These are phyloP conservation scores for Zoysia japonica DNA, from an alignment of 176 grass and related monocot genomes.

Conservation along the genomic window DNA sequence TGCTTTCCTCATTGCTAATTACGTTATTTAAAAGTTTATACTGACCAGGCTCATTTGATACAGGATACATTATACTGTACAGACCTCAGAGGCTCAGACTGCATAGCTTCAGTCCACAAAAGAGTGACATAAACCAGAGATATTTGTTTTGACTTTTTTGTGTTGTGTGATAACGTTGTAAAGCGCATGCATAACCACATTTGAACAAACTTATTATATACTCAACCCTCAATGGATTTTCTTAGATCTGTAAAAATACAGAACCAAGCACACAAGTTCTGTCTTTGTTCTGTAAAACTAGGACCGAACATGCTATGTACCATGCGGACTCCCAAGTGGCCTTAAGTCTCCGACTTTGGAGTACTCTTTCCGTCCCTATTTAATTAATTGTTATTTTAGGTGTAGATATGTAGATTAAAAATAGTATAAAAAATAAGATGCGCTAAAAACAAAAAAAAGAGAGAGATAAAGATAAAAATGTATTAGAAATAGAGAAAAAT, in stretches of 20 bases:
- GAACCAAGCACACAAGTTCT: neutral
- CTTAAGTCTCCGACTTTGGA: no score
- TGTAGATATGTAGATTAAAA: no score
- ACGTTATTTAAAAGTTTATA: neutral
- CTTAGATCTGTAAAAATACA: neutral
- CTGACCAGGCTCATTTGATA: neutral
- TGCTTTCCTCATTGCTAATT: neutral
- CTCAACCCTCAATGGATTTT: neutral
- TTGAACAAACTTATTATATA: neutral
- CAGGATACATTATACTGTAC: constrained; percentile 11
- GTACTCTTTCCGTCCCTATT: no score
- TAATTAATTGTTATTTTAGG: no score
- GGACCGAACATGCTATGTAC: no score
- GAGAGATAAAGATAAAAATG: no score
- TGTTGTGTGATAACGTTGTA: constrained; percentile 12
- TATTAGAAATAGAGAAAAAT: no score
- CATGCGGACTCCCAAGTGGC: no score
- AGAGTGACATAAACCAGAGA: neutral
- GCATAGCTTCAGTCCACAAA: constrained; percentile 3
- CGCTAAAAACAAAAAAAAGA: no score
- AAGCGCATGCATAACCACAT: neutral
- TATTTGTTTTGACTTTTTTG: neutral
- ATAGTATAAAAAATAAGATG: no score
- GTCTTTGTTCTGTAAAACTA: no score
- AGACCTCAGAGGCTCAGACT: neutral